Percentiles rank a stretch among this genome's conserved stretches.
These are phyloP conservation scores for Brassica incana DNA, from an alignment of 345 rosid species.

Conservation along the genomic window DNA sequence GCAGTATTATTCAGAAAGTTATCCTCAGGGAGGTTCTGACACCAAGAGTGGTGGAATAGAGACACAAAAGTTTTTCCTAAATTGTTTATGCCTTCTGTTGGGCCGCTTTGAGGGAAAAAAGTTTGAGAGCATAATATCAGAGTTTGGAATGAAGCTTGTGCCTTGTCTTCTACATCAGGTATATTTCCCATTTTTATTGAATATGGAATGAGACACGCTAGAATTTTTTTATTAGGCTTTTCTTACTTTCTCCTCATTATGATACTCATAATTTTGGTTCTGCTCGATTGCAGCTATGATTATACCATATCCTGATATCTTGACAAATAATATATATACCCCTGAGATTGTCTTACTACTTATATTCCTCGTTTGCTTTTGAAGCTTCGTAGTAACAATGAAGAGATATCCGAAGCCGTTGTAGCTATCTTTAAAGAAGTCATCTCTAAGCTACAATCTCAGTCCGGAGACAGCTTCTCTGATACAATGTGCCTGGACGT, in stretches of 20 bases:
- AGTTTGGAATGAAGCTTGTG: slow-evolving; percentile 66
- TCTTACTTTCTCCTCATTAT: not conserved
- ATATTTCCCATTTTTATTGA: slow-evolving; percentile 5
- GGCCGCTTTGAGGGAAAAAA: slow-evolving; percentile 76
- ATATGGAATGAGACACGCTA: slow-evolving; percentile 12
- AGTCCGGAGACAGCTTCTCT: slow-evolving; percentile 45
- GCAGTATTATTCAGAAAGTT: slow-evolving; percentile 67
- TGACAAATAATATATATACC: not conserved
- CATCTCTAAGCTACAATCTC: slow-evolving; percentile 54
- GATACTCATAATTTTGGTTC: slow-evolving; percentile 11
- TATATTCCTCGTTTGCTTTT: slow-evolving; percentile 30
- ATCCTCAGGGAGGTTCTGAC: slow-evolving; percentile 46
- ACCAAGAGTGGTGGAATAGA: slow-evolving; percentile 54
- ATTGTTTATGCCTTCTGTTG: slow-evolving; percentile 84
- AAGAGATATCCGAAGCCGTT: slow-evolving; percentile 64
- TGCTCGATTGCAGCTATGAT: slow-evolving; percentile 14
- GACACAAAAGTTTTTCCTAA: slow-evolving; percentile 78
- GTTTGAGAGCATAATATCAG: slow-evolving; percentile 55
- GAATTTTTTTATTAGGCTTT: slow-evolving; percentile 4
- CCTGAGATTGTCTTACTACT: slow-evolving; percentile 14
- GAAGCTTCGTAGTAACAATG: slow-evolving; percentile 74
- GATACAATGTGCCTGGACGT: slow-evolving; percentile 56
- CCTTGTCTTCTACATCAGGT: slow-evolving; percentile 75
- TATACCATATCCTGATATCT: slow-evolving; percentile 1
- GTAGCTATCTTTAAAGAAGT: slow-evolving; percentile 62